phyloP scores from a whole-genome alignment of 805 yeast genomes.

The Suhomyces sp. region DNA sequence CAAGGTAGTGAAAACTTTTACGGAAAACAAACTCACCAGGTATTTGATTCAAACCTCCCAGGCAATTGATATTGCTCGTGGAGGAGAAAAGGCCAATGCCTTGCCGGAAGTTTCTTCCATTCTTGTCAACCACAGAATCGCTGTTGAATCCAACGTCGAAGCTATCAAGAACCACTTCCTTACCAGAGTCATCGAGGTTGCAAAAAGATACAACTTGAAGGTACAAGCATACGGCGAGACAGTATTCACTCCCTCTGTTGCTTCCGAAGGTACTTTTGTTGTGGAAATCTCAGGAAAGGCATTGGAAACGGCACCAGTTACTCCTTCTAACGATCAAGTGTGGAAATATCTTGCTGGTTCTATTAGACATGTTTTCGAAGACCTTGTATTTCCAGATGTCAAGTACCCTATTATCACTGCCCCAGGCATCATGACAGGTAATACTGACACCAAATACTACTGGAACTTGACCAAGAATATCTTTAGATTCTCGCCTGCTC shows the following conservation, averaged over 20 bases:
- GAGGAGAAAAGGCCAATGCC: conserved; percentile 42
- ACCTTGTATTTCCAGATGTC: conserved; percentile 39
- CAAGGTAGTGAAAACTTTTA: conserved; percentile 19
- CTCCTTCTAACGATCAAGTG: conserved; percentile 31
- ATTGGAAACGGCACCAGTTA: conserved; percentile 46
- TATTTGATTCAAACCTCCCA: conserved; percentile 35
- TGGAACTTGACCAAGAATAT: conserved; percentile 56
- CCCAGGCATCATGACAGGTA: conserved; percentile 55
- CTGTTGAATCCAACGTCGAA: conserved; percentile 27
- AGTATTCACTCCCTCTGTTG: conserved; percentile 12
- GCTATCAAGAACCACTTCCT: conserved; percentile 22
- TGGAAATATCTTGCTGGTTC: conserved; percentile 55
- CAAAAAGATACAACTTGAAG: conserved; percentile 27
- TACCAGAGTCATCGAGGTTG: conserved; percentile 23
- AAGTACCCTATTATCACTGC: conserved; percentile 36
- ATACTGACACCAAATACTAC: conserved; percentile 62
- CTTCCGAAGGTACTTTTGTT: conserved; percentile 13
- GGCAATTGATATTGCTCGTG: conserved; percentile 32
- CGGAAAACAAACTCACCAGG: conserved; percentile 19
- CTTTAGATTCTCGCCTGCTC: conserved; percentile 45
- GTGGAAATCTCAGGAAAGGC: conserved; percentile 14
- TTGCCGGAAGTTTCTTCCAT: conserved; percentile 34
- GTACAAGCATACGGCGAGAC: conserved; percentile 22
- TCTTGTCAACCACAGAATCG: conserved; percentile 36
- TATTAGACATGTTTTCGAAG: conserved; percentile 61